These are phyloP conservation scores for Gynochthodes officinalis DNA, from an alignment of 257 asterid genomes.

Conservation along the genomic window DNA sequence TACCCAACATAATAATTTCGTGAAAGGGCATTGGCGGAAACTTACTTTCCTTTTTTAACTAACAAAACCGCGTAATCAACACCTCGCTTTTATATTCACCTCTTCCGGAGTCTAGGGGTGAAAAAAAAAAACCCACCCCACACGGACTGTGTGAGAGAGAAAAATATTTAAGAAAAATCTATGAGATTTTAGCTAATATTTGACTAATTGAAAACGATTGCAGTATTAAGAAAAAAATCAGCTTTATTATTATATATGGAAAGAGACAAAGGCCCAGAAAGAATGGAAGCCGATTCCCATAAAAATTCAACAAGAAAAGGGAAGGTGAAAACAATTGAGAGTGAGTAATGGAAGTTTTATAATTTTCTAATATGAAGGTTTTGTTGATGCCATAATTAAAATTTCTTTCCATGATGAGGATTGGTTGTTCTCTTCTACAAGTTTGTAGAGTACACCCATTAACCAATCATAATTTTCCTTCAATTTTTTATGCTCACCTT, in stretches of 20 bases:
- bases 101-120: background rate
- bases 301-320: background rate
- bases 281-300: conserved; percentile 21
- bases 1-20: background rate
- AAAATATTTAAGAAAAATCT: conserved; percentile 28
- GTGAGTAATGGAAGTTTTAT: conserved; percentile 16
- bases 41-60: conserved; percentile 41
- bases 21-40: conserved; percentile 1
- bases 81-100: conserved; percentile 23
- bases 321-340: background rate
- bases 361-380: conserved; percentile 27
- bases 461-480: conserved; percentile 7
- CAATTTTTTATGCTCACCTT: conserved; percentile 25
- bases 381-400: conserved; percentile 37
- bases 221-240: background rate
- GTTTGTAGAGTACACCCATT: background rate
- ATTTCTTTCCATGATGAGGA: conserved; percentile 24
- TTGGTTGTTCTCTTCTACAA: conserved; percentile 25
- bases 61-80: conserved; percentile 45
- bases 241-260: background rate
- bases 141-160: conserved; percentile 3
- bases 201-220: conserved; percentile 26
- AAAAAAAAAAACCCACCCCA: conserved; percentile 13
- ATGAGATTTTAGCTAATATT: conserved; percentile 23
- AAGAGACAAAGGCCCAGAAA: conserved; percentile 12